Base-by-base conservation (phyloP, 2,329 filamentous ascomycete genomes). In the Metarhizium humberi region DNA sequence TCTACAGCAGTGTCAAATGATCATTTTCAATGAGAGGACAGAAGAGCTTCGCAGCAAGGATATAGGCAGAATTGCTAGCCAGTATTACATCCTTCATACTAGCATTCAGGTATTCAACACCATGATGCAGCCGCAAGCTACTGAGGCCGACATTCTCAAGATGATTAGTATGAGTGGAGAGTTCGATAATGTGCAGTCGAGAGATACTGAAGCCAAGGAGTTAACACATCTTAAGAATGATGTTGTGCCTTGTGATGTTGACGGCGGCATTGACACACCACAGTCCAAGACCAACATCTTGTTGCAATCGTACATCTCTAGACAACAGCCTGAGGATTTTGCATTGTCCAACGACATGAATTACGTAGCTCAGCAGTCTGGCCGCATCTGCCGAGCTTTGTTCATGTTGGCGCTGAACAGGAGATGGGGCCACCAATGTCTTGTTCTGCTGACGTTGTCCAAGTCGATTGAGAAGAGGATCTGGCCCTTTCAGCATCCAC, bases 161-260 rank as follows among this genome's bases (percentile, higher is more conserved):
- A 97, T 99, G 91, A 91, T 99, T 66, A 92, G 90, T 62, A 91
- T 94, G 88, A 96, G 92, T 68, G 91, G 92, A 60, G 94, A 99
- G 69, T 99, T 99, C 63, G 91, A 97, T 73, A 96, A 99, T 61
- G 89, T 99, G 46, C 92, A 96, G 67, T 91, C 88, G 5, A 80
- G 95, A 58, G 94, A 99, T 55, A 94, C 76, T 52, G 95, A 99
- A 71, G 86, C 87, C 55, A 88, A 92, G 63, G 95, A 99, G 69
- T 77, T 99, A n/a, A 79, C 79, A 18, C 78, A 82, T 25, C 78
- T 99, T 53, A 84, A 82, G 59, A 76, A 88, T 0, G 84, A 91
- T 38, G 77, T 80, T 16, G 81, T 88, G 13, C 85, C 86, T 18
- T 96, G 92, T 56, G 84, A 92, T 60, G 85, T 97, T 25, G 86